Base-by-base conservation (phyloP, 345 rosid species). In the Luvunga scandens region DNA sequence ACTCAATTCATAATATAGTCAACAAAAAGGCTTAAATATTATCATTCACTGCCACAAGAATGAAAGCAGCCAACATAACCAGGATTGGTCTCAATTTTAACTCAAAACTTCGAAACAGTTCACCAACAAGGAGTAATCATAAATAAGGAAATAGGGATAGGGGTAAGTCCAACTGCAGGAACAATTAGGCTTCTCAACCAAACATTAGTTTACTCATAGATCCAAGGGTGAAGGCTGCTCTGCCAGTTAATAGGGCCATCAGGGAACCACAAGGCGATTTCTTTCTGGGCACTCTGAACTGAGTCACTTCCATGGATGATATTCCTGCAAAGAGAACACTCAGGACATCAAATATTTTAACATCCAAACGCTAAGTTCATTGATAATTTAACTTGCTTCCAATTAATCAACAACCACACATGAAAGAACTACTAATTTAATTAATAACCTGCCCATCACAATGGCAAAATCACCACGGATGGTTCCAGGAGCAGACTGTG, bases 281-380 rank as follows among this genome's bases (percentile, higher is more conserved):
- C 99, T 87, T 96, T 96, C 68, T 77, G 78, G 1, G 91, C 98
- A 79, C 97, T 96, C 79, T 88, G 95, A 13, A 94, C 92, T 0
- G 98, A 77, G 77, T 96, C 99, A 57, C 98, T 94, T 61, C 98
- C 98, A 1, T 96, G 99, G 73, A 96, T 94, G 14, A 96, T 91
- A 66, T 96, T 96, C 88, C 98, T 94, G 81, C 84, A 78, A 9
- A 13, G 9, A 25, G 18, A 45, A 45, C 13, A 13, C 68, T 66
- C 61, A 60, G 4, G 31, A 62, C 60, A 19, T 60, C 56, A 77
- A 68, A 73, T 30, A 28, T 13, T 73, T 16, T 50, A 21, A 53
- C 57, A 19, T 53, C 57, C 57, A 53, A 53, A 53, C 6, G 57
- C 56, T 1, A 53, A 53, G 57, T 22, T 53, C 21, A 14, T 18